phyloP scores from a whole-genome alignment of 1,284 basidiomycete genomes.

The Vanrija sp. region DNA sequence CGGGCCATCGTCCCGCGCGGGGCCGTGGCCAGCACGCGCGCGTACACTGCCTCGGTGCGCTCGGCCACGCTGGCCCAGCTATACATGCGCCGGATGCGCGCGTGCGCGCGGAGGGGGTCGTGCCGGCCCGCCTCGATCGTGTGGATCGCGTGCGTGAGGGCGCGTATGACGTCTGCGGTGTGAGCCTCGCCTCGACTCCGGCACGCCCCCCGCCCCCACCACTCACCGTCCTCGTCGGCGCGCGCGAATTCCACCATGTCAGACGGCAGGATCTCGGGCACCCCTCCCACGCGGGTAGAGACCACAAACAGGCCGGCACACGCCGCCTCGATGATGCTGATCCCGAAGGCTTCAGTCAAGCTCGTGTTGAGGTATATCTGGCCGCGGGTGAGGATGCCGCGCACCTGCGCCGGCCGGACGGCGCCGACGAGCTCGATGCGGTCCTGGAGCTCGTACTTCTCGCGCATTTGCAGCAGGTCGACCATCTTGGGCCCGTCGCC shows the following conservation, averaged over 20 bases:
- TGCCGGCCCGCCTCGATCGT: slow-evolving; percentile 67
- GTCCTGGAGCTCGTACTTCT: slow-evolving; percentile 83
- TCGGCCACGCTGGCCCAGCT: slow-evolving; percentile 76
- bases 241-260: slow-evolving; percentile 92
- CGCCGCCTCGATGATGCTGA: slow-evolving; percentile 92
- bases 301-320: slow-evolving; percentile 93
- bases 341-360: slow-evolving; percentile 95
- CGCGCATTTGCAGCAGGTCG: slow-evolving; percentile 92
- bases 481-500: slow-evolving; percentile 95
- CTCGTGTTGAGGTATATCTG: slow-evolving; percentile 94
- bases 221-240: slow-evolving; percentile 72
- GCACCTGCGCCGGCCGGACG: slow-evolving; percentile 75
- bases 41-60: slow-evolving; percentile 80
- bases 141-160: slow-evolving; percentile 72
- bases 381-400: slow-evolving; percentile 73
- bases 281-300: slow-evolving; percentile 87
- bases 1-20: slow-evolving; percentile 66
- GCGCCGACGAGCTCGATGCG: slow-evolving; percentile 83
- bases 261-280: slow-evolving; percentile 88
- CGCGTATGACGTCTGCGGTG: slow-evolving; percentile 71
- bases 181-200: neutral
- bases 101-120: slow-evolving; percentile 73
- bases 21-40: slow-evolving; percentile 59
- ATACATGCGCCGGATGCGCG: slow-evolving; percentile 75
- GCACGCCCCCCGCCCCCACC: neutral